Evolutionary conservation across 768 basidiomycete species (phyloP).

Genomic region (Trichaptum fuscoviolaceum): DNA sequence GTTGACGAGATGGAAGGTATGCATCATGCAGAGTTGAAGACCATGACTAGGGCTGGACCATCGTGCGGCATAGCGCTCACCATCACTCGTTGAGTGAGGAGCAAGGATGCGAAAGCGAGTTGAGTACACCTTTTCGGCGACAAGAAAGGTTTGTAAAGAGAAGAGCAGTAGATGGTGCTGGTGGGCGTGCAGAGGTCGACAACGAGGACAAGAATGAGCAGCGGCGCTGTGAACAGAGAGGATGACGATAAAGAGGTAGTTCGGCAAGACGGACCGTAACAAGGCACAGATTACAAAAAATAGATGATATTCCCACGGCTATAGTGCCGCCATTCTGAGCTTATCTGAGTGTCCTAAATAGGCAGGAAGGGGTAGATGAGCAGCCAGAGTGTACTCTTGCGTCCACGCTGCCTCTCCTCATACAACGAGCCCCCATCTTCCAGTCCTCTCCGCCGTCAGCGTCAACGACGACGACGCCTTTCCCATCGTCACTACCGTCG

Average conservation of each 20-base stretch:
- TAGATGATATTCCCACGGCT: background rate
- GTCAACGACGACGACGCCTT: background rate
- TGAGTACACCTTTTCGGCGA: too few relatives aligned
- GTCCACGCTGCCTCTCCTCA: background rate
- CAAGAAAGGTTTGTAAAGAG: too few relatives aligned
- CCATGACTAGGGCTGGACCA: too few relatives aligned
- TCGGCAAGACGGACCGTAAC: background rate
- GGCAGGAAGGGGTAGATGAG: background rate
- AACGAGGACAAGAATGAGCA: too few relatives aligned
- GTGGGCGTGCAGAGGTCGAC: too few relatives aligned
- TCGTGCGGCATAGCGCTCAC: too few relatives aligned
- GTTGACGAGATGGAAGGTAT: background rate
- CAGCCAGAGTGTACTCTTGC: background rate
- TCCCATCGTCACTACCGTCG: background rate
- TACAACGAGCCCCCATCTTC: background rate
- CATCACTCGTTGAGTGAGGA: too few relatives aligned
- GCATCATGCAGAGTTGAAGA: background rate
- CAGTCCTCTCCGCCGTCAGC: background rate
- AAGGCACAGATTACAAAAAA: background rate
- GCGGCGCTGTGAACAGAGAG: background rate
- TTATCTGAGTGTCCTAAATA: background rate
- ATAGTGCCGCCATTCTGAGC: background rate
- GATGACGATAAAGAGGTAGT: background rate
- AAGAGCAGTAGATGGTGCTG: too few relatives aligned
- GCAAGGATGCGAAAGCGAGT: too few relatives aligned